Percentiles rank a stretch among this genome's conserved stretches.
These are phyloP conservation scores for Isatis tinctoria DNA, from an alignment of 345 rosid genomes.

Conservation along the genomic window DNA sequence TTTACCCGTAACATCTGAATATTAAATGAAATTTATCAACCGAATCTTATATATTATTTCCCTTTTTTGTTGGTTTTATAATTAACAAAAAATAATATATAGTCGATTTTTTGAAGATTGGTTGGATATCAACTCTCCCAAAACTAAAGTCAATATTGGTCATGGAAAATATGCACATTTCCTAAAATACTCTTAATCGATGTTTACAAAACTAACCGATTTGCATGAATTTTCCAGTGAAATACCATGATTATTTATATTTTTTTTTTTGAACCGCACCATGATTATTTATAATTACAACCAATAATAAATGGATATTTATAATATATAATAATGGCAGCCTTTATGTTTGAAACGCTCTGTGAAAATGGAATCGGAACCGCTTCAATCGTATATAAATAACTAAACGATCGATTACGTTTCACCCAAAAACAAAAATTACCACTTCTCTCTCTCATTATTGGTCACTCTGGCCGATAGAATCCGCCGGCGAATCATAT, in stretches of 20 bases:
- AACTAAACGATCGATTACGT: neutral
- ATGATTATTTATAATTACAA: too few relatives aligned
- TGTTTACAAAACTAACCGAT: neutral
- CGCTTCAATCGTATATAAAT: neutral
- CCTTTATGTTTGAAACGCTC: neutral
- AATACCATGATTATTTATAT: neutral
- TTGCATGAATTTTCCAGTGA: neutral
- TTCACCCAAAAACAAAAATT: too few relatives aligned
- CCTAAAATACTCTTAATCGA: neutral
- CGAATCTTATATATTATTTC: neutral
- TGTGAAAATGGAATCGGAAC: neutral
- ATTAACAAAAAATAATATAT: too few relatives aligned
- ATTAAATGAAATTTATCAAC: neutral
- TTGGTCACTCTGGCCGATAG: neutral
- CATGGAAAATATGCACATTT: neutral
- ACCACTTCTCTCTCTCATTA: neutral
- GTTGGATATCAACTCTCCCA: neutral
- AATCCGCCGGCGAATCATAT: constrained; percentile 1
- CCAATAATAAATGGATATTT: too few relatives aligned
- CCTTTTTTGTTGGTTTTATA: neutral
- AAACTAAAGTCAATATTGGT: neutral
- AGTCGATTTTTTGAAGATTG: too few relatives aligned
- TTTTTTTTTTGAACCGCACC: too few relatives aligned
- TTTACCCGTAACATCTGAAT: neutral
- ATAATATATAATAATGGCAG: neutral